Base-by-base conservation (phyloP, 2,329 filamentous ascomycete species). In the Emergomyces pasteurianus region DNA sequence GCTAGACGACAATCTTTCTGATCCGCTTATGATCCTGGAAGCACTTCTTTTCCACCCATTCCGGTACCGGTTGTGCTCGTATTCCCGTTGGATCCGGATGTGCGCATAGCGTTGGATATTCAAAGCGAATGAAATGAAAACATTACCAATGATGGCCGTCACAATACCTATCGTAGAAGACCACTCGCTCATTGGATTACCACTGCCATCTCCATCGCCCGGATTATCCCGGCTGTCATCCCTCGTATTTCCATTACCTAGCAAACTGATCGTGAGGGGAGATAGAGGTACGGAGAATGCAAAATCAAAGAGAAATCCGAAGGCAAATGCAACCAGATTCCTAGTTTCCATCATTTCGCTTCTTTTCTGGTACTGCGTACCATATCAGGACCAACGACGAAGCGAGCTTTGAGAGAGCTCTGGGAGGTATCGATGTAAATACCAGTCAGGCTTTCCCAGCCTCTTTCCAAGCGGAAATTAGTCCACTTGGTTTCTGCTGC, bases 101-200 rank as follows among this genome's bases (percentile, higher is more conserved):
- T 99, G 94, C 40, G 94, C 92, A 72, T 97, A 97, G 65, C 94
- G 86, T 75, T 99, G 94, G 57, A 95, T 92, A 71, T 99, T 99
- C 63, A 99, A 83, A 14, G 94, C 94, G 64, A 99, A 86, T 0
- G 92, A 95, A 66, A 99, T 97, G 59, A 99, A 82, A 40, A 96
- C 79, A 70, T 99, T 99, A 60, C 94, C 94, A 58, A 88, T 82
- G 69, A 99, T 95, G 58, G 94, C 92, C 2, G 92, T 95, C 59
- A 92, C 76, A 69, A 99, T 96, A 67, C 94, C 94, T 70, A 99
- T 97, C 59, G 97, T 79, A 31, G 91, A 95, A 54, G 91, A 95
- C 64, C 64, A 65, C 28, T 64, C 60, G n/a, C 63, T 61, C 42
- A 65, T 65, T n/a, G 63, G 58, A 34, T 47, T 58, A 18, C 46